These are phyloP conservation scores for Teratosphaeriaceae sp. DNA, from an alignment of 2,329 filamentous ascomycete species.

Conservation along the genomic window DNA sequence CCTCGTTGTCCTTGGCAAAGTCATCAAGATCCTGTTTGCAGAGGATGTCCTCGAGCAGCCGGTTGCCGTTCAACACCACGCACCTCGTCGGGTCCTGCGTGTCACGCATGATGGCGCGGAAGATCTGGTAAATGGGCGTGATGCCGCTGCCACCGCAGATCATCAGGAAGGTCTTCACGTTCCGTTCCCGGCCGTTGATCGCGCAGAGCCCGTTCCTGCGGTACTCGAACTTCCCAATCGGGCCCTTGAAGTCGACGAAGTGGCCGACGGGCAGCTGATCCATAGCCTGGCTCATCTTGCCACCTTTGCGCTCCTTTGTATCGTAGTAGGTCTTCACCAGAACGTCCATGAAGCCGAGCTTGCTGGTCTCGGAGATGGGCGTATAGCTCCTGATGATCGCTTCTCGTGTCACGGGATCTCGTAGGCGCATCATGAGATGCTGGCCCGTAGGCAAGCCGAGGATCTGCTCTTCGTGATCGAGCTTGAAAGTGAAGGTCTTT, in stretches of 20 bases:
- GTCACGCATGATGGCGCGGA: constrained; percentile 66
- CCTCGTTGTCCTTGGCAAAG: constrained; percentile 47
- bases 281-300: constrained; percentile 75
- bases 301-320: constrained; percentile 52
- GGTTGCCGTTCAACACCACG: constrained; percentile 71
- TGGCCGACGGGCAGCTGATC: constrained; percentile 67
- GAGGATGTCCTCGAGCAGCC: constrained; percentile 73
- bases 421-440: constrained; percentile 77
- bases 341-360: constrained; percentile 62
- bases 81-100: constrained; percentile 58
- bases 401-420: constrained; percentile 63
- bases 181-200: constrained; percentile 51
- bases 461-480: constrained; percentile 62
- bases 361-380: constrained; percentile 60
- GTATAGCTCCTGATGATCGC: constrained; percentile 82
- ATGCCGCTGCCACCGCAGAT: constrained; percentile 84
- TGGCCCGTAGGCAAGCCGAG: constrained; percentile 78
- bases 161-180: constrained; percentile 69
- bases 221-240: constrained; percentile 80
- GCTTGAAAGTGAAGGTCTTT: constrained; percentile 71
- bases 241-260: constrained; percentile 77
- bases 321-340: constrained; percentile 78
- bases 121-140: constrained; percentile 83
- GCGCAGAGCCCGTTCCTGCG: constrained; percentile 58
- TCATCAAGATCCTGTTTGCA: constrained; percentile 65